Percentiles rank a stretch among this genome's conserved stretches.
Conservation (phyloP, 768 basidiomycete species). For the Mycena crocata region DNA sequence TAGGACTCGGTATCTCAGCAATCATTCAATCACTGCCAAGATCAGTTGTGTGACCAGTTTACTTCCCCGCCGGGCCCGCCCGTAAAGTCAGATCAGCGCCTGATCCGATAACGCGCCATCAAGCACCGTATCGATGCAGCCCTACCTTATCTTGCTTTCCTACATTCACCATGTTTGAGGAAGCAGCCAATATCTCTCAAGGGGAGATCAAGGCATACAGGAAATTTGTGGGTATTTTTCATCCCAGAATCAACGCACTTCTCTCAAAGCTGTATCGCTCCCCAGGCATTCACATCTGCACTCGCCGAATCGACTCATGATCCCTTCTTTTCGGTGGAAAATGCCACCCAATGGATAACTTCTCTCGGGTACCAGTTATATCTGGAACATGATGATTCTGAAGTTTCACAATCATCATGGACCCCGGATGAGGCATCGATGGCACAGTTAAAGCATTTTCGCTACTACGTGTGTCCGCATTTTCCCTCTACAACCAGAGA, state of each 20-base stretch:
- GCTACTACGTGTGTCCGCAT: neutral
- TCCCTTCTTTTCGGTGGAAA: neutral
- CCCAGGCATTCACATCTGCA: neutral
- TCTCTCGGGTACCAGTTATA: neutral
- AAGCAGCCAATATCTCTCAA: neutral
- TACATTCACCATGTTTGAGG: conserved; percentile 1
- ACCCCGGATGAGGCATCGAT: neutral
- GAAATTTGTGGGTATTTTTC: neutral
- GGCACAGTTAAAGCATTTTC: neutral
- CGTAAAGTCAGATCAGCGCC: too few relatives aligned
- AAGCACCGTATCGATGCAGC: neutral
- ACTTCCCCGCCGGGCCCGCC: too few relatives aligned
- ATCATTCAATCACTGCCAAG: too few relatives aligned
- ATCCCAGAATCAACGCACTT: neutral
- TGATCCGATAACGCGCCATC: too few relatives aligned
- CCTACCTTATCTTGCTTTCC: too few relatives aligned
- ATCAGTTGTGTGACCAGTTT: too few relatives aligned
- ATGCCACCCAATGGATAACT: conserved; percentile 5
- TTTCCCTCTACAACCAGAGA: neutral
- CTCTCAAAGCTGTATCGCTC: neutral
- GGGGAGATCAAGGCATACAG: conserved; percentile 9
- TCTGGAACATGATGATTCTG: neutral
- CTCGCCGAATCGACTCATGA: neutral
- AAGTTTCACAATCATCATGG: neutral
- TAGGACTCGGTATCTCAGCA: too few relatives aligned